phyloP scores from a whole-genome alignment of 148 eudicot genomes.

The Cornus kousa region DNA sequence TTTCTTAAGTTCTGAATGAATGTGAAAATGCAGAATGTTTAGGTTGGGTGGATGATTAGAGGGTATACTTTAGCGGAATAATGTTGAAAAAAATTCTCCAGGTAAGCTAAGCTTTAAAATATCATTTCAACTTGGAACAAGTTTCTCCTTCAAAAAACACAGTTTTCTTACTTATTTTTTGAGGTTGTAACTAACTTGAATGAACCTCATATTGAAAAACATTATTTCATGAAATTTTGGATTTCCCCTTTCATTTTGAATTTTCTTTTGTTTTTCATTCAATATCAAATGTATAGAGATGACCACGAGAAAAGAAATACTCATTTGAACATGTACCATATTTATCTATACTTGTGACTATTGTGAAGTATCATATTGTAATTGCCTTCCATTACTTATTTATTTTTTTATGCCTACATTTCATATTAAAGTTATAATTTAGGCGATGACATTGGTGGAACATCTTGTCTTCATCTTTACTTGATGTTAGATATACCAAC shows the following conservation, averaged over 20 bases:
- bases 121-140: background rate
- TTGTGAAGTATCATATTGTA: background rate
- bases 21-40: no score
- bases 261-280: background rate
- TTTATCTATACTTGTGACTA: background rate
- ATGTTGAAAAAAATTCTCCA: no score
- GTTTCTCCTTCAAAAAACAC: background rate
- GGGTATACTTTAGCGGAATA: no score
- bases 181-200: background rate
- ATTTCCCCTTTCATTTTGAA: no score
- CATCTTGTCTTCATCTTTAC: background rate
- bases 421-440: background rate
- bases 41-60: no score
- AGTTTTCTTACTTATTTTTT: background rate
- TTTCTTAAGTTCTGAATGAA: no score
- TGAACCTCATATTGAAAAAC: background rate
- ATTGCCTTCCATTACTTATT: background rate
- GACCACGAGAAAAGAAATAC: background rate
- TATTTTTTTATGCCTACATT: background rate
- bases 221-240: background rate
- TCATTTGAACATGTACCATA: background rate
- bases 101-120: background rate
- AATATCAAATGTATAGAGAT: background rate
- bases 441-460: no score
- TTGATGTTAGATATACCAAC: background rate